These are phyloP conservation scores for Fraxinus nigra DNA, from an alignment of 305 asterid species.

Conservation along the genomic window DNA sequence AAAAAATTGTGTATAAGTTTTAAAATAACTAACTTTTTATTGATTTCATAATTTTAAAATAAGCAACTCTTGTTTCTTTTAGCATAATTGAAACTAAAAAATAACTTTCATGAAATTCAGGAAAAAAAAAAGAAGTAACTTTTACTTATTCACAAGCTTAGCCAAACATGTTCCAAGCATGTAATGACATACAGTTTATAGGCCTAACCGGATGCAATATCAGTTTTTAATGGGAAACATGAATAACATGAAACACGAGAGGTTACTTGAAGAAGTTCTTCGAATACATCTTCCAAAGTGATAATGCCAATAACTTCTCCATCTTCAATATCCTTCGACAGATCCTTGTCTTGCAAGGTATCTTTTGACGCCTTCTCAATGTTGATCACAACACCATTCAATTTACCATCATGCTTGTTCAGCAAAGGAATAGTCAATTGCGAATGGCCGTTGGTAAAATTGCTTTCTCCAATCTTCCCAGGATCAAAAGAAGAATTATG, in stretches of 20 bases:
- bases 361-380: constrained; percentile 45
- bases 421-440: constrained; percentile 58
- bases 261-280: constrained; percentile 91
- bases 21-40: background rate
- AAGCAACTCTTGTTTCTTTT: background rate
- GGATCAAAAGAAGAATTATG: constrained; percentile 27
- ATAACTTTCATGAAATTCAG: background rate
- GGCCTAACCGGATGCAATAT: background rate
- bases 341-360: constrained; percentile 23
- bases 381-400: constrained; percentile 45
- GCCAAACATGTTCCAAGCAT: background rate
- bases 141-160: background rate
- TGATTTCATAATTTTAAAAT: background rate
- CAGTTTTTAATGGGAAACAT: background rate
- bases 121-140: background rate
- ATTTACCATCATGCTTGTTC: constrained; percentile 36
- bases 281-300: constrained; percentile 95
- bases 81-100: background rate
- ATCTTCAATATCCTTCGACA: constrained; percentile 58
- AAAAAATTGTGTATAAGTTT: too few species aligned
- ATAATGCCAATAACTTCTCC: constrained; percentile 96
- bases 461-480: constrained; percentile 25
- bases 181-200: background rate
- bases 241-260: constrained; percentile 1
- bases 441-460: constrained; percentile 35